These are phyloP conservation scores for Volutella citrinella DNA, from an alignment of 2,329 filamentous ascomycete species.

Conservation along the genomic window DNA sequence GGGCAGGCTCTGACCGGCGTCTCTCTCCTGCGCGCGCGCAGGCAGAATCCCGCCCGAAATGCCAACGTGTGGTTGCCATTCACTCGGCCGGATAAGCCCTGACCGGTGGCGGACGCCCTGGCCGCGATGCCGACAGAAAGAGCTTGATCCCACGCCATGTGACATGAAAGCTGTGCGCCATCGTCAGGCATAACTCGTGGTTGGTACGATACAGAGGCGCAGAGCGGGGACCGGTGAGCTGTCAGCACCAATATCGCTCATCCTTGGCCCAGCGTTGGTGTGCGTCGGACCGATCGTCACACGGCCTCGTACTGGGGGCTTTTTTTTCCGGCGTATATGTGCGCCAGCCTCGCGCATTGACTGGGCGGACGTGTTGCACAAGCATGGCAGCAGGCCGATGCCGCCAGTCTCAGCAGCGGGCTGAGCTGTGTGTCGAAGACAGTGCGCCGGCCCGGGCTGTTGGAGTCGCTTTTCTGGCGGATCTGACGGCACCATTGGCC, in stretches of 20 bases:
- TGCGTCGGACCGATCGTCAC: constrained; percentile 20
- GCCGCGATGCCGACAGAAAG: constrained; percentile 8
- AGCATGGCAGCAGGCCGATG: too few relatives aligned
- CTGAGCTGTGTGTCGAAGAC: too few relatives aligned
- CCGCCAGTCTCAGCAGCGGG: too few relatives aligned
- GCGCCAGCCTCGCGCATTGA: constrained; percentile 6
- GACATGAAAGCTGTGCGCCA: constrained; percentile 20
- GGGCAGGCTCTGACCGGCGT: constrained; percentile 11
- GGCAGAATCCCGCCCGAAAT: constrained; percentile 3
- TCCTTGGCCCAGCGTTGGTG: constrained; percentile 7
- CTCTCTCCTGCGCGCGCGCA: constrained; percentile 8
- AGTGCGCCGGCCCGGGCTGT: too few relatives aligned
- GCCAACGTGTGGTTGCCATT: too few relatives aligned
- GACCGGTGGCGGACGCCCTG: constrained; percentile 13
- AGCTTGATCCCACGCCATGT: constrained; percentile 21
- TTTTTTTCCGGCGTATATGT: constrained; percentile 3
- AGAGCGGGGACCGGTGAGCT: constrained; percentile 26
- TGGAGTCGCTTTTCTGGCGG: too few relatives aligned
- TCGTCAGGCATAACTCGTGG: constrained; percentile 25
- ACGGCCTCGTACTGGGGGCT: constrained; percentile 11
- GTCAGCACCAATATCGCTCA: constrained; percentile 17
- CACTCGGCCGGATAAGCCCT: constrained; percentile 14
- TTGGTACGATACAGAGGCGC: constrained; percentile 21
- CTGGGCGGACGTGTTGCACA: constrained; percentile 9
- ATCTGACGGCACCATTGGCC: too few relatives aligned